Evolutionary conservation across 805 yeast genomes (phyloP), one percentile per base, ranked within the genome.

Genomic region (Metschnikowia orientalis): DNA sequence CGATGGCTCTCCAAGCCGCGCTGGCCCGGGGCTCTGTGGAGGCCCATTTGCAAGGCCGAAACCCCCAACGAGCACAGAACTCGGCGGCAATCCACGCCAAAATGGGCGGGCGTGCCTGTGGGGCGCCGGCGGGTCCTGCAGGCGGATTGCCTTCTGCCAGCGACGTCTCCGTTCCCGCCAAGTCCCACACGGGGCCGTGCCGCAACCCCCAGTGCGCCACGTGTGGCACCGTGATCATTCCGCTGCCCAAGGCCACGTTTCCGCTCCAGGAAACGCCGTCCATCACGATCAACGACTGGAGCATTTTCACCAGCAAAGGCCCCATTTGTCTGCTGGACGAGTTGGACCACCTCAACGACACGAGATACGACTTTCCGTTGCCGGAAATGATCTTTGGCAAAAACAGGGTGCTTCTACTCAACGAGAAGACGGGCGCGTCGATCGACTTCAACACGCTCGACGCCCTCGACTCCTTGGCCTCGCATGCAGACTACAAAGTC

Each of bases 341-440:
- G 51, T 72, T 90, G 36, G 95, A 87, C 37, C 59, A 58, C 2
- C 71, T 81, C 50, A 83, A 77, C 55, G 73, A 72, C 4, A 42
- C 52, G 8, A 53, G 78, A 32, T 69, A 81, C 33, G 78, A 78
- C 10, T 75, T 90, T 41, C 95, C 97, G 0, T 60, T 90, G 26
- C 99, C 99, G 1, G 99, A 92, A 56, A 92, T 92, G 97, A 88
- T 92, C 5, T 92, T 92, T 61, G 97, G 97, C 7, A 77, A 84
- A 45, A 89, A 84, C 52, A 59, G 60, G 36, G 77, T 88, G 8
- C 71, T 67, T 30, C 53, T 88, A 8, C 64, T 54, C 4, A 55
- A 63, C 36, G 67, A 61, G 25, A 51, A 50, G 28, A 50, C 58
- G 2, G 57, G 57, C 6, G 48, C 59, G 31, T 69, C 73, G 39